Percentiles rank a stretch among this genome's conserved stretches.
phyloP scores from a whole-genome alignment of 768 basidiomycete genomes.

The Tylopilus rubrobrunneus region DNA sequence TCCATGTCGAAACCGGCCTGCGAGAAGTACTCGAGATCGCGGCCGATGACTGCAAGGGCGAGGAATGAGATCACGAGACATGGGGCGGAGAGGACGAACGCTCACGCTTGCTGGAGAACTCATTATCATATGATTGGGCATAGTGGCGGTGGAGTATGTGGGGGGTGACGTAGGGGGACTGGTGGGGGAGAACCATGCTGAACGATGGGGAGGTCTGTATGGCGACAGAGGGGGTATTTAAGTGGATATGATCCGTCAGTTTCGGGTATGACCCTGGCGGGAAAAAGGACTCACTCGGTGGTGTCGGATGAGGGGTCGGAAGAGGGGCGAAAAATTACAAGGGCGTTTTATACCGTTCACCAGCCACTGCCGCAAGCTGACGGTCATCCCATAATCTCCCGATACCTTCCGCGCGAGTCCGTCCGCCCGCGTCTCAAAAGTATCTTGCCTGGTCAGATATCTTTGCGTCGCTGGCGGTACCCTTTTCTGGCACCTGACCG shows the following conservation, averaged over 20 bases:
- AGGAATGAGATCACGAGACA: constrained; percentile 7
- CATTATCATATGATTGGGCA: constrained; percentile 68
- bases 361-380: constrained; percentile 18
- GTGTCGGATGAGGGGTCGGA: not conserved
- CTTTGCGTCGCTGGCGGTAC: not conserved
- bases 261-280: constrained; percentile 12
- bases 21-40: constrained; percentile 95
- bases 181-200: constrained; percentile 65
- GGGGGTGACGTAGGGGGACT: constrained; percentile 83
- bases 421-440: constrained; percentile 10
- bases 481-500: not conserved
- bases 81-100: constrained; percentile 6
- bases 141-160: constrained; percentile 88
- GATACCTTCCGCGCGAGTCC: constrained; percentile 19
- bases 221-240: constrained; percentile 7
- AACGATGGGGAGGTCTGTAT: not conserved
- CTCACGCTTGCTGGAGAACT: constrained; percentile 57
- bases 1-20: constrained; percentile 99
- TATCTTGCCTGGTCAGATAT: not conserved
- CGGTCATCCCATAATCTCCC: constrained; percentile 34
- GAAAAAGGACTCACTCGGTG: constrained; percentile 18
- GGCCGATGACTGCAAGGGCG: constrained; percentile 69
- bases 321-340: constrained; percentile 5
- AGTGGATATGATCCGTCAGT: constrained; percentile 26
- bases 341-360: constrained; percentile 26